Conservation (phyloP, 2,329 filamentous ascomycete species). For the Trematosphaeria pertusa region DNA sequence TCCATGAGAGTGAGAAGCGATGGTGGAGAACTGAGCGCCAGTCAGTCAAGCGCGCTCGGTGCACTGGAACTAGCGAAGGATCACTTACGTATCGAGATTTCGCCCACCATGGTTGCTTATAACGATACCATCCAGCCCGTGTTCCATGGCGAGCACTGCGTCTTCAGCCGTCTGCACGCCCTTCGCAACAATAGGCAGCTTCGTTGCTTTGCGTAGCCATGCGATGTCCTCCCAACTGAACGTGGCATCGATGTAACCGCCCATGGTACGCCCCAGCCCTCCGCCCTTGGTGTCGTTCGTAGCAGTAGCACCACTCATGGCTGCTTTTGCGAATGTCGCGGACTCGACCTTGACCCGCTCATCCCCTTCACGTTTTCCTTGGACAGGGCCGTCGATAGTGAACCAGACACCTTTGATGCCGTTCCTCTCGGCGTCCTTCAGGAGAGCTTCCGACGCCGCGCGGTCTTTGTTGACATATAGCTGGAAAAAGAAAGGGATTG, state of each 20-base stretch:
- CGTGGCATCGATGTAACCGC: constrained; percentile 63
- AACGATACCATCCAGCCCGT: constrained; percentile 53
- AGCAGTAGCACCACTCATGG: constrained; percentile 59
- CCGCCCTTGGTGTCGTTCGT: constrained; percentile 63
- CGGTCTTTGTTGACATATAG: constrained; percentile 33
- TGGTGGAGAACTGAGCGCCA: constrained; percentile 50
- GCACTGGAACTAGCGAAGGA: too few species aligned
- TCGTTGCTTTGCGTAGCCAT: constrained; percentile 45
- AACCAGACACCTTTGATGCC: constrained; percentile 27
- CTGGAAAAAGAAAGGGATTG: constrained; percentile 32
- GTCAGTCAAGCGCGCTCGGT: background rate
- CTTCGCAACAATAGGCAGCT: constrained; percentile 48
- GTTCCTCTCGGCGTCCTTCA: constrained; percentile 23
- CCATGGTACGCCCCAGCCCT: constrained; percentile 64
- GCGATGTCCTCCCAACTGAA: constrained; percentile 56
- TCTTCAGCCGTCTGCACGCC: constrained; percentile 49
- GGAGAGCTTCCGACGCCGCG: constrained; percentile 15
- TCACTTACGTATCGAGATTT: constrained; percentile 49
- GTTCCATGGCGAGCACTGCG: constrained; percentile 47
- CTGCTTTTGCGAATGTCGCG: constrained; percentile 36
- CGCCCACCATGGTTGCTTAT: constrained; percentile 60
- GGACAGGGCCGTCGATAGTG: constrained; percentile 33
- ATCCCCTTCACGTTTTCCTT: constrained; percentile 33
- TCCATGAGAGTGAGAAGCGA: constrained; percentile 68
- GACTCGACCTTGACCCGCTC: constrained; percentile 39